phyloP scores from a whole-genome alignment of 306 rosid genomes.

The Senna siamea region DNA sequence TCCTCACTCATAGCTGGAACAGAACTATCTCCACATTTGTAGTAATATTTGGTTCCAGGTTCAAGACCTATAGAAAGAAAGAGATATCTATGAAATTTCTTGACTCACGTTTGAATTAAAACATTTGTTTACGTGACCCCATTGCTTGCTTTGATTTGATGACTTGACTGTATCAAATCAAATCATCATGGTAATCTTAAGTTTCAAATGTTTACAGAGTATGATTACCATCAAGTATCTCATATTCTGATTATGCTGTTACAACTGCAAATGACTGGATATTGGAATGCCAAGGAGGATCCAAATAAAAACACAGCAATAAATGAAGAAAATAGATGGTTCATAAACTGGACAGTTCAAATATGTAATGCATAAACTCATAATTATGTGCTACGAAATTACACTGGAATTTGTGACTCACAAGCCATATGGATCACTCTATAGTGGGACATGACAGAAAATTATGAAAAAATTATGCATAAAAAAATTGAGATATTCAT shows the following conservation, averaged over 20 bases:
- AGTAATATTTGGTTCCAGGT: conserved; percentile 72
- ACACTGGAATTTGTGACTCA: neutral
- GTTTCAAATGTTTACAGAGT: neutral
- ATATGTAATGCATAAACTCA: conserved; percentile 10
- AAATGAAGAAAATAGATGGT: neutral
- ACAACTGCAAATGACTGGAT: neutral
- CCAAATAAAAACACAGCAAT: conserved; percentile 10
- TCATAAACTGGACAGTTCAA: neutral
- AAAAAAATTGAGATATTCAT: neutral
- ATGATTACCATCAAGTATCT: conserved; percentile 17
- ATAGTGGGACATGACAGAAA: conserved; percentile 18
- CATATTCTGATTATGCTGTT: neutral
- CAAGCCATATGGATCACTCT: neutral
- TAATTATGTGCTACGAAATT: conserved; percentile 1
- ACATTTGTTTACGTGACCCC: conserved; percentile 18
- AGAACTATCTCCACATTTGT: conserved; percentile 86
- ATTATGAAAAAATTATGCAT: neutral
- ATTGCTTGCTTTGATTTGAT: conserved; percentile 17
- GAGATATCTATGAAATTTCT: conserved; percentile 19
- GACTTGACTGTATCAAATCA: neutral
- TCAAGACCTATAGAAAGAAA: conserved; percentile 69
- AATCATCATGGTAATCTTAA: neutral
- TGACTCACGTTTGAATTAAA: conserved; percentile 14
- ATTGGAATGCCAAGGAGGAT: neutral
- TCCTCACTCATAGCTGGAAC: conserved; percentile 78